Evolutionary conservation across 805 yeast genomes (phyloP).

Genomic region (Debaryomyces maramus): DNA sequence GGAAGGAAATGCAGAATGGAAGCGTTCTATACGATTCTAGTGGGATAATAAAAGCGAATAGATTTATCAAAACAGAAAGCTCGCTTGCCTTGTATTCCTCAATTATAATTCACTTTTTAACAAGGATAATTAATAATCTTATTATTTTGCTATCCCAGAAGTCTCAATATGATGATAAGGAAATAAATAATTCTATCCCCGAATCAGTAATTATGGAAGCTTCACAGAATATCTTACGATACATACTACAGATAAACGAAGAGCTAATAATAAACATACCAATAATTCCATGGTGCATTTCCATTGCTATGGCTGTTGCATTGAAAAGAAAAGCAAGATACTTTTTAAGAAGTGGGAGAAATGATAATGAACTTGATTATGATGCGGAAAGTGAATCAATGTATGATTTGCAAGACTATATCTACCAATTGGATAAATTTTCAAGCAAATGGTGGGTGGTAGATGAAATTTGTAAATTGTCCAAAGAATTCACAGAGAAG

Average conservation of each 20-base stretch:
- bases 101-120: constrained; percentile 23
- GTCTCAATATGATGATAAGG: constrained; percentile 22
- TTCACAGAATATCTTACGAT: constrained; percentile 27
- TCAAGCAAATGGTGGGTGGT: constrained; percentile 26
- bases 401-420: constrained; percentile 19
- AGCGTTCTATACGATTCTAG: not conserved
- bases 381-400: not conserved
- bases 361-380: constrained; percentile 5
- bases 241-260: constrained; percentile 18
- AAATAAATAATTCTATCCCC: constrained; percentile 22
- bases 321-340: constrained; percentile 19
- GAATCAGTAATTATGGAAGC: constrained; percentile 23
- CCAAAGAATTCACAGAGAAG: constrained; percentile 21
- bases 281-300: constrained; percentile 24
- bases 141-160: constrained; percentile 28
- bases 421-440: constrained; percentile 21
- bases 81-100: constrained; percentile 14
- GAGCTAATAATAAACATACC: constrained; percentile 25
- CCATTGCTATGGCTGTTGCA: constrained; percentile 27
- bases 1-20: constrained; percentile 15
- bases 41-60: not conserved
- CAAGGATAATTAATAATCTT: constrained; percentile 28
- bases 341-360: constrained; percentile 6
- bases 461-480: constrained; percentile 25
- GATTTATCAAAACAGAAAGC: not conserved